Percentiles rank a stretch among this genome's conserved stretches.
phyloP scores from a whole-genome alignment of 75 land plant species.

The Cupressus sempervirens region DNA sequence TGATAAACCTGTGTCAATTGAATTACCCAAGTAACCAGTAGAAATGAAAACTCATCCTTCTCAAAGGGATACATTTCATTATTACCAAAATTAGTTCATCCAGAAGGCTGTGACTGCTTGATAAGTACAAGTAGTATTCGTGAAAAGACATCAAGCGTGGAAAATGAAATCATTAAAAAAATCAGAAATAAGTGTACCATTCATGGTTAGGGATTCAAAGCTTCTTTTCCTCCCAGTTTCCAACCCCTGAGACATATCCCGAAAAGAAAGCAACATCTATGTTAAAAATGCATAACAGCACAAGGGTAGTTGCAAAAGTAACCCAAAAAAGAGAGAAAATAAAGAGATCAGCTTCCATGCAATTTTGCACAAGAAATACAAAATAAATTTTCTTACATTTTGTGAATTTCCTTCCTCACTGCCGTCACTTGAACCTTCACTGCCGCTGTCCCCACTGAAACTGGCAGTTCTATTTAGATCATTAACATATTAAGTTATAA shows the following conservation, averaged over 20 bases:
- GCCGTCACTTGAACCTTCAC: constrained; percentile 71
- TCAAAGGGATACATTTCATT: no score
- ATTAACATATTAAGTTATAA: constrained; percentile 1
- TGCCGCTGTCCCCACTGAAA: constrained; percentile 69
- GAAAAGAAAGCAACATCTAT: not conserved
- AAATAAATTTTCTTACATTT: constrained; percentile 23
- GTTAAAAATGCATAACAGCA: not conserved
- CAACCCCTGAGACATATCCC: constrained; percentile 17
- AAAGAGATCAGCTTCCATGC: not conserved
- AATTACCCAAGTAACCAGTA: no score
- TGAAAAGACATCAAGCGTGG: not conserved
- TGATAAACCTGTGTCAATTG: no score
- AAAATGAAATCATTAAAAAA: not conserved
- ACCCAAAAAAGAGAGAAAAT: not conserved
- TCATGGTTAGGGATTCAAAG: constrained; percentile 59
- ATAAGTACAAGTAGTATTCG: not conserved
- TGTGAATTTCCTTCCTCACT: constrained; percentile 54
- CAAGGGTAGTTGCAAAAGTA: not conserved
- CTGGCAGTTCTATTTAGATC: not conserved
- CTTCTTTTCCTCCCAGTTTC: constrained; percentile 41
- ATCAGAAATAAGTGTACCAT: constrained; percentile 31
- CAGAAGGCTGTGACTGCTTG: not conserved
- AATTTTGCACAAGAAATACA: not conserved
- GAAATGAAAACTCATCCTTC: no score
- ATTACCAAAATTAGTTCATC: not conserved